Evolutionary conservation across 73 alveolate genomes (phyloP).

Genomic region (Durusdinium trenchii): DNA sequence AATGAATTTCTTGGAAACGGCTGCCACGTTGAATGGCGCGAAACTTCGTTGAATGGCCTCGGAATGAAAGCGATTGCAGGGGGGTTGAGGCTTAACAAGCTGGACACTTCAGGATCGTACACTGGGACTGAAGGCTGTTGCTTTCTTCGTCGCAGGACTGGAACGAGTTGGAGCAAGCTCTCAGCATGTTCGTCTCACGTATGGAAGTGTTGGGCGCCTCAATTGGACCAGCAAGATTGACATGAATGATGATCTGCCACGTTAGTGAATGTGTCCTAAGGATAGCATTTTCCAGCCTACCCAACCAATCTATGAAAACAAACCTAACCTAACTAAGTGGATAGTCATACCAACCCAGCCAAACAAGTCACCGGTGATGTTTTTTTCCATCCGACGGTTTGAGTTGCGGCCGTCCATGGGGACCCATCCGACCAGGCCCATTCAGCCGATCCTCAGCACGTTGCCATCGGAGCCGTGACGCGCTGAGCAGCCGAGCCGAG

Average conservation of each 20-base stretch:
- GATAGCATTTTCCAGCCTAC: too few relatives aligned
- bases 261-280: too few relatives aligned
- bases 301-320: neutral
- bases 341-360: neutral
- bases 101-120: too few relatives aligned
- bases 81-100: too few relatives aligned
- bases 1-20: too few relatives aligned
- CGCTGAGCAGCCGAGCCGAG: neutral
- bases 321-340: neutral
- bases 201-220: slow-evolving; percentile 57
- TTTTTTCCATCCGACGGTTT: neutral
- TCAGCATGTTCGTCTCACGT: slow-evolving; percentile 91
- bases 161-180: slow-evolving; percentile 88
- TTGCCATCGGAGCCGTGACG: slow-evolving; percentile 75
- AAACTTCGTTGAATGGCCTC: too few relatives aligned
- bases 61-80: too few relatives aligned
- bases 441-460: slow-evolving; percentile 53
- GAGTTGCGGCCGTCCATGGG: neutral
- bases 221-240: too few relatives aligned
- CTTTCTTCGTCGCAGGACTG: slow-evolving; percentile 62
- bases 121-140: neutral
- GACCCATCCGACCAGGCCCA: slow-evolving; percentile 19
- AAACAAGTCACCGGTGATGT: neutral
- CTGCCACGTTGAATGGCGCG: too few relatives aligned
- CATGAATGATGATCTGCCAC: too few relatives aligned